phyloP scores from a whole-genome alignment of 2,329 filamentous ascomycete genomes.

The Macrophomina tecta region DNA sequence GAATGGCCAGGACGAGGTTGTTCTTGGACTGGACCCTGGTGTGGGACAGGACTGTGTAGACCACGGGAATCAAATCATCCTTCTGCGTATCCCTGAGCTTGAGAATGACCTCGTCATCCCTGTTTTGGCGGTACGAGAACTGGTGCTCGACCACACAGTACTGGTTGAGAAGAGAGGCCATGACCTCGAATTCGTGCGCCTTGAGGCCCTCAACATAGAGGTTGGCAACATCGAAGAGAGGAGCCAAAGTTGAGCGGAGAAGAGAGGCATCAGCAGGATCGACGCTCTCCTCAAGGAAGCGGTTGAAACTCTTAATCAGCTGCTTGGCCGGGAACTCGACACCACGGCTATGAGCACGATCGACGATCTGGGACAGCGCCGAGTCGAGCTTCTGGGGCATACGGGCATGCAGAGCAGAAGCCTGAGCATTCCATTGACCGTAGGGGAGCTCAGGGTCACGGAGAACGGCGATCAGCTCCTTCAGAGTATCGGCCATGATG shows the following conservation, averaged over 20 bases:
- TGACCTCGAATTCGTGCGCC: conserved; percentile 83
- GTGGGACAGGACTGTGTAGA: conserved; percentile 91
- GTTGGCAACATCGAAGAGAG: conserved; percentile 77
- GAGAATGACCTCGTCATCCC: conserved; percentile 93
- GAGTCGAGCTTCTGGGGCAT: conserved; percentile 94
- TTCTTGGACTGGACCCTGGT: conserved; percentile 93
- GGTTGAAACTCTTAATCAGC: conserved; percentile 79
- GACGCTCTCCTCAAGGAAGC: conserved; percentile 89
- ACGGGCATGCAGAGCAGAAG: conserved; percentile 93
- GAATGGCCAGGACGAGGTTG: conserved; percentile 85
- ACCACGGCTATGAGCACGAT: conserved; percentile 77
- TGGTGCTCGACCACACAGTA: conserved; percentile 85
- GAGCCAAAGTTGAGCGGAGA: conserved; percentile 74
- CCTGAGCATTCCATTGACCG: conserved; percentile 94
- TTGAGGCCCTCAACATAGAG: conserved; percentile 88
- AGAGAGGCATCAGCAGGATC: conserved; percentile 73
- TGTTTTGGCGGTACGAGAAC: conserved; percentile 82
- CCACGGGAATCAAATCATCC: conserved; percentile 83
- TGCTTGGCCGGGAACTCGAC: conserved; percentile 92
- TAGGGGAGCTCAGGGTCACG: conserved; percentile 90
- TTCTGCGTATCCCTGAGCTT: conserved; percentile 96
- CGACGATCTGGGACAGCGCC: conserved; percentile 82
- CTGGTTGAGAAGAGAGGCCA: conserved; percentile 77
- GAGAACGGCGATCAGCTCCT: conserved; percentile 88
- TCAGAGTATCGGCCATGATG: conserved; percentile 86